Percentiles rank a stretch among this genome's conserved stretches.
Conservation (phyloP, 2,329 filamentous ascomycete species). For the Dryadomyces quercivorus region DNA sequence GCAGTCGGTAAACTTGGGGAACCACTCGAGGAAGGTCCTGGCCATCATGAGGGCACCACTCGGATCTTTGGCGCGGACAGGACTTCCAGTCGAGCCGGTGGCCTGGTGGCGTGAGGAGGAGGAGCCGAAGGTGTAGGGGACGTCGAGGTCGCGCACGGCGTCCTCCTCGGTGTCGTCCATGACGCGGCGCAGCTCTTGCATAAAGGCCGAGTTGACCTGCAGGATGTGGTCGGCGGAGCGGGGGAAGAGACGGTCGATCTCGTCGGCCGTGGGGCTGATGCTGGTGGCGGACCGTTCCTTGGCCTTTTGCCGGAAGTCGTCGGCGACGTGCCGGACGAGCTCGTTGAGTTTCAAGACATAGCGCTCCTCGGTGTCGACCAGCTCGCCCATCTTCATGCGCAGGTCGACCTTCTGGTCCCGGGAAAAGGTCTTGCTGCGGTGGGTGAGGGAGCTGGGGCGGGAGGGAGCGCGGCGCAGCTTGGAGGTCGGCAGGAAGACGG, state of each 20-base stretch:
- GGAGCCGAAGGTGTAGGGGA: constrained; percentile 25
- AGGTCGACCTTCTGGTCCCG: constrained; percentile 74
- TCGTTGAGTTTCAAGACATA: constrained; percentile 84
- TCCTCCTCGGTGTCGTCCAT: constrained; percentile 77
- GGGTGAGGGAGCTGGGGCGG: constrained; percentile 66
- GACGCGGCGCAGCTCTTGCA: constrained; percentile 61
- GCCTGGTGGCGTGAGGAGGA: constrained; percentile 16
- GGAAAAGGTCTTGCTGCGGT: constrained; percentile 60
- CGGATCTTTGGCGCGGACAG: constrained; percentile 49
- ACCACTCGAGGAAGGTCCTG: constrained; percentile 76
- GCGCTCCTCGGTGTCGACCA: constrained; percentile 86
- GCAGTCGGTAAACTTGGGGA: constrained; percentile 80
- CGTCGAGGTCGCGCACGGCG: constrained; percentile 63
- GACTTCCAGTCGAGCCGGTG: constrained; percentile 24
- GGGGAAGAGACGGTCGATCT: constrained; percentile 70
- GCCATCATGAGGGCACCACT: constrained; percentile 70
- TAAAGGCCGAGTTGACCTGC: constrained; percentile 67
- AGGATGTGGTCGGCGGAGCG: constrained; percentile 69
- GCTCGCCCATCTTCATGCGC: constrained; percentile 77
- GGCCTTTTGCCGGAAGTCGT: constrained; percentile 64
- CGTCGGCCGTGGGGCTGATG: constrained; percentile 57
- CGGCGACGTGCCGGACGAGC: constrained; percentile 67
- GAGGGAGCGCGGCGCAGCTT: constrained; percentile 77
- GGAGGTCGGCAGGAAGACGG: constrained; percentile 77
- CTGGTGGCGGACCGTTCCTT: constrained; percentile 45